These are phyloP conservation scores for Aspergillus sparsus DNA, from an alignment of 495 filamentous ascomycete genomes.

Conservation along the genomic window DNA sequence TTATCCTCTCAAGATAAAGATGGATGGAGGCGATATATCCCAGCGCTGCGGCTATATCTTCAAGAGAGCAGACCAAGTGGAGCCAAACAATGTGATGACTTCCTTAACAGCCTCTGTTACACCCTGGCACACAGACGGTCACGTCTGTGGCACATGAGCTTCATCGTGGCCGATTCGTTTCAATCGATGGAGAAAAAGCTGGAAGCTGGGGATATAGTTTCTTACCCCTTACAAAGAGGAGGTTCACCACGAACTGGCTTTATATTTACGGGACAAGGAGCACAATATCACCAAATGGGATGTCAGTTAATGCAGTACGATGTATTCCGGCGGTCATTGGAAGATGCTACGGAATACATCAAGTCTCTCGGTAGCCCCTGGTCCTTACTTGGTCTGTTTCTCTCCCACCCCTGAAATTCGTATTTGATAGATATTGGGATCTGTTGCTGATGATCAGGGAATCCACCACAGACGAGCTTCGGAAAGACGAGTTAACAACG, in stretches of 20 bases:
- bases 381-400: slow-evolving; percentile 29
- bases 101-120: background rate
- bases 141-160: background rate
- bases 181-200: background rate
- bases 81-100: background rate
- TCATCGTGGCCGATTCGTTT: background rate
- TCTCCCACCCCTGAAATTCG: slow-evolving; percentile 4
- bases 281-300: slow-evolving; percentile 2
- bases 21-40: background rate
- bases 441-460: too few relatives aligned
- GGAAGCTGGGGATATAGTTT: background rate
- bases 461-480: background rate
- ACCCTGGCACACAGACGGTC: background rate
- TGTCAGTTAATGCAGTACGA: slow-evolving; percentile 21
- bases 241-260: slow-evolving; percentile 1
- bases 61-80: background rate
- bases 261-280: slow-evolving; percentile 13
- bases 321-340: slow-evolving; percentile 30
- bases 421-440: background rate
- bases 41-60: background rate
- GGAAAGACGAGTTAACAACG: background rate
- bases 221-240: background rate
- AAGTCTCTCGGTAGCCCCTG: slow-evolving; percentile 33
- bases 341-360: slow-evolving; percentile 30
- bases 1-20: slow-evolving; percentile 4